phyloP scores from a whole-genome alignment of 2,329 filamentous ascomycete species.

The Chaetomium olivaceum region DNA sequence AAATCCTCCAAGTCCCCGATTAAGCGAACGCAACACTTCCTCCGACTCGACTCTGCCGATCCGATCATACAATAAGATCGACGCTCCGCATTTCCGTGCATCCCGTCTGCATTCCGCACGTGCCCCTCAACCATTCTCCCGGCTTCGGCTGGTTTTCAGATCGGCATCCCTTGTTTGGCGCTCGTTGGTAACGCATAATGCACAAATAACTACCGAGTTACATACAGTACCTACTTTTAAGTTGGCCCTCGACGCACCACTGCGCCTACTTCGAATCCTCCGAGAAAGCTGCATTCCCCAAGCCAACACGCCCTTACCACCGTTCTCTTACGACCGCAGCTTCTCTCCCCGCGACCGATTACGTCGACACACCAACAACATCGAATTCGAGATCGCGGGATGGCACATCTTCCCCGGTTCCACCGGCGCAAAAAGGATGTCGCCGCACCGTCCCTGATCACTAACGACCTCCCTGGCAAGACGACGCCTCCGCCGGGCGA shows the following conservation, averaged over 20 bases:
- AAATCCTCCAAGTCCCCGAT: background rate
- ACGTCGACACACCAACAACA: background rate
- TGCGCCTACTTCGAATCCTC: background rate
- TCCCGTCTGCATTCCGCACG: slow-evolving; percentile 14
- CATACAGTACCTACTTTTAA: background rate
- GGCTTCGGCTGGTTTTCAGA: background rate
- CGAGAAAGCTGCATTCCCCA: background rate
- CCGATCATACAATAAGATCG: slow-evolving; percentile 13
- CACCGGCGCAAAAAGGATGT: slow-evolving; percentile 36
- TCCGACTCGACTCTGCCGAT: slow-evolving; percentile 4
- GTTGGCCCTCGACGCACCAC: background rate
- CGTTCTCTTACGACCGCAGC: background rate
- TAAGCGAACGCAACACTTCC: background rate
- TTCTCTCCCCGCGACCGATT: background rate
- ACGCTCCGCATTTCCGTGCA: slow-evolving; percentile 19
- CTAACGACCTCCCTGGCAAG: slow-evolving; percentile 25
- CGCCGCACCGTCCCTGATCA: slow-evolving; percentile 31
- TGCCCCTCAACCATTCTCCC: slow-evolving; percentile 7
- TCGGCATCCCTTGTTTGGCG: background rate
- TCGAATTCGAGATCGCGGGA: slow-evolving; percentile 22
- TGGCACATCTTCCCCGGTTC: slow-evolving; percentile 39
- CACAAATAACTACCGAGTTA: background rate
- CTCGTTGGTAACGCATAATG: slow-evolving; percentile 2
- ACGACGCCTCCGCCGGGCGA: slow-evolving; percentile 28
- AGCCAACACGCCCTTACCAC: background rate